phyloP scores from a whole-genome alignment of 345 rosid species.

The Atalantia buxifolia region DNA sequence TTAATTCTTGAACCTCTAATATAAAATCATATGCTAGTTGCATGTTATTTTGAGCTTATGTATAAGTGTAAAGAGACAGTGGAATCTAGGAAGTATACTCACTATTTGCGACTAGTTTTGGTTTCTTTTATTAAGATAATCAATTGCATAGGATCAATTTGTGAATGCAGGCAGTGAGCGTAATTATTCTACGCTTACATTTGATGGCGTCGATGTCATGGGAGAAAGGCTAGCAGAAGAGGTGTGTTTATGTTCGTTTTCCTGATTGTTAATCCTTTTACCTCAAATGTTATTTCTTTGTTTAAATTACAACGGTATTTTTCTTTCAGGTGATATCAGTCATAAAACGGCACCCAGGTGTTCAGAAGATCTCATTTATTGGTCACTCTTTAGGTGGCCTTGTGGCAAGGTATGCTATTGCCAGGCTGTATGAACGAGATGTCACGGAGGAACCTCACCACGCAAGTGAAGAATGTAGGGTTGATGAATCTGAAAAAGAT shows the following conservation, averaged over 20 bases:
- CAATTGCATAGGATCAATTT: conserved; percentile 5
- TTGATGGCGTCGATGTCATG: conserved; percentile 89
- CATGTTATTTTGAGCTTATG: background rate
- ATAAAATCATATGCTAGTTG: background rate
- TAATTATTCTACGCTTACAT: conserved; percentile 55
- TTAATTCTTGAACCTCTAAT: background rate
- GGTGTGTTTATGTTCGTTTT: conserved; percentile 31
- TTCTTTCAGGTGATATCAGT: conserved; percentile 68
- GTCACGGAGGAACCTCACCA: conserved; percentile 27
- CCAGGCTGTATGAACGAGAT: conserved; percentile 54
- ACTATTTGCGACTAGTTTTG: background rate
- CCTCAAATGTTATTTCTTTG: background rate
- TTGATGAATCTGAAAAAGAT: conserved; percentile 35
- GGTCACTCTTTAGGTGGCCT: conserved; percentile 93
- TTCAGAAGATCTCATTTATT: conserved; percentile 71
- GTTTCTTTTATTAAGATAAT: background rate
- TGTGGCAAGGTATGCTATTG: conserved; percentile 81
- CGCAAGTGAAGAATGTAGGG: conserved; percentile 28
- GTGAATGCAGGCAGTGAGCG: conserved; percentile 63
- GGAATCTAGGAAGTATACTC: background rate
- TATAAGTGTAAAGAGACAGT: background rate
- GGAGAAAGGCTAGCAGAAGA: conserved; percentile 86
- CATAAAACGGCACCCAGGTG: conserved; percentile 43
- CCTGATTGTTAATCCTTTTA: conserved; percentile 1
- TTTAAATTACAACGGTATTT: background rate